Percentiles rank a stretch among this genome's conserved stretches.
Conservation (phyloP, 1,139 yeast species). For the Suhomyces choctaworum region DNA sequence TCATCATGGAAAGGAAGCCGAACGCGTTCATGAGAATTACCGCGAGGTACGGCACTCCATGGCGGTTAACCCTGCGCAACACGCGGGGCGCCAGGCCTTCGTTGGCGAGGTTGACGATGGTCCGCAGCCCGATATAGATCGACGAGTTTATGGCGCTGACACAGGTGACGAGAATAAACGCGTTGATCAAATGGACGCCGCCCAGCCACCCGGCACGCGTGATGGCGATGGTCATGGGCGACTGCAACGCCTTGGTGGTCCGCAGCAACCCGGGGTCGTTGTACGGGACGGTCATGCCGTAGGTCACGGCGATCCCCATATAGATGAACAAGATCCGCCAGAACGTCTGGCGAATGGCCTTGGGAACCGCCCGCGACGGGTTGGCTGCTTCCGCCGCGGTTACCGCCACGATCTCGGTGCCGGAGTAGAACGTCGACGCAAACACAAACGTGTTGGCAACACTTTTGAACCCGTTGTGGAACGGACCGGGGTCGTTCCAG, state of each 20-base stretch:
- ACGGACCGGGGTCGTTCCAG: conserved; percentile 54
- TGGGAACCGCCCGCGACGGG: conserved; percentile 56
- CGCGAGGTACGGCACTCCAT: conserved; percentile 53
- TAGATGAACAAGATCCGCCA: conserved; percentile 55
- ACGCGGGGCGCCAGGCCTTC: conserved; percentile 52
- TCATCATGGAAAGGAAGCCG: conserved; percentile 53
- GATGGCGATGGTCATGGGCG: conserved; percentile 49
- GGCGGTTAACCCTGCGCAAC: conserved; percentile 41
- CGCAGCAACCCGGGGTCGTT: conserved; percentile 39
- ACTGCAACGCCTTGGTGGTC: conserved; percentile 30
- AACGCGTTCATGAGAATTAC: conserved; percentile 48
- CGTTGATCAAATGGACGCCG: conserved; percentile 52
- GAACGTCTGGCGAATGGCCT: conserved; percentile 59
- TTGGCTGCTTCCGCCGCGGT: conserved; percentile 59
- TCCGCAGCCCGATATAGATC: conserved; percentile 52
- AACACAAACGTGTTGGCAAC: conserved; percentile 70
- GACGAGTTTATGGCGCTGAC: conserved; percentile 56
- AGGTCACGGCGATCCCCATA: conserved; percentile 53
- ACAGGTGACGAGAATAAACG: conserved; percentile 53
- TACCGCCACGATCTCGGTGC: conserved; percentile 58
- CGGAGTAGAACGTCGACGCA: conserved; percentile 61
- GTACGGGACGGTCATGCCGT: conserved; percentile 58
- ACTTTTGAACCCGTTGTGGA: conserved; percentile 42
- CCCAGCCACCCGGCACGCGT: conserved; percentile 49
- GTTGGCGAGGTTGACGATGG: conserved; percentile 50